Evolutionary conservation across 768 basidiomycete species (phyloP), one percentile per base, ranked within the genome.

Genomic region (Lentinula boryana): DNA sequence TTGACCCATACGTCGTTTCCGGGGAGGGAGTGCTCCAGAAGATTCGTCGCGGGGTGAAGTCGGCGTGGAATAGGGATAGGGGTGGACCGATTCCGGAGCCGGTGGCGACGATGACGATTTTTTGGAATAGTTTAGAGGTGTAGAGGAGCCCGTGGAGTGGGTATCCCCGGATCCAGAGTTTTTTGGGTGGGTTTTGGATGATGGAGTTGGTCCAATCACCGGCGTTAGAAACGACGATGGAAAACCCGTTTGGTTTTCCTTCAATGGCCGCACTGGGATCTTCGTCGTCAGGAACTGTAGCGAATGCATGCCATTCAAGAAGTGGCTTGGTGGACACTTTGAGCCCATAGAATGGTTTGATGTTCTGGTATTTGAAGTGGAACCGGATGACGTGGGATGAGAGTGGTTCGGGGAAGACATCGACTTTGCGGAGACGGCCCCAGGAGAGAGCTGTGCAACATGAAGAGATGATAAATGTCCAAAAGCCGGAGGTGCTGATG

Each of bases 131-230:
- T 3, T 75, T 71, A 10, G 78, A 77, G 51, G 80, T 80, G 48
- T 77, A 75, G 33, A 84, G 68, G 52, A 84, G 75, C 33, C 80
- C 82, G 65, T 77, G 78, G 44, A 77, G 75, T 4, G 82, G 80
- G 43, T 78, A 73, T 8, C 83, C 82, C 40, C 83, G 82, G 32
- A 81, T 73, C 82, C 82, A 85, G 27, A 85, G 69, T 64, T 82
- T 70, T 31, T 63, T 77, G 1, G 82, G 81, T 4, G 84, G 83
- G 56, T 80, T 75, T 12, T 58, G 66, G 63, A 84, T 84, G 55
- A 71, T 66, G 60, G 79, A 73, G 56, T 63, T 68, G 1, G 84
- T 85, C 83, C 83, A 84, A 65, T 85, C 83, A 32, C 83, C 83
- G 4, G 83, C 82, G 27, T 76, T 76, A 5, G 80, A 81, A 8